Percentiles rank a stretch among this genome's conserved stretches.
Conservation (phyloP, 768 basidiomycete species). For the Leccinum boreale region DNA sequence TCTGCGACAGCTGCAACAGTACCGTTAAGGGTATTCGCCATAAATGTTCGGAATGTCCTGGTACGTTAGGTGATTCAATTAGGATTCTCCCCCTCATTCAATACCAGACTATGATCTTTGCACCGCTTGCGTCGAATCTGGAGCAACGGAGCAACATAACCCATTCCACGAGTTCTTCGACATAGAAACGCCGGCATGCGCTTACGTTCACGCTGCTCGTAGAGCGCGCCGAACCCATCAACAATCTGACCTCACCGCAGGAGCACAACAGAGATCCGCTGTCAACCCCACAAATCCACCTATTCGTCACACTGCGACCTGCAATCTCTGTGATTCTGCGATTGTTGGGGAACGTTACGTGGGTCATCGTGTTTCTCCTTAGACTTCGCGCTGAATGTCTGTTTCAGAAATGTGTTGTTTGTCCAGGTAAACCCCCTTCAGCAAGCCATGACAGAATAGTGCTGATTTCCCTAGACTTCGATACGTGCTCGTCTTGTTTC, state of each 20-base stretch:
- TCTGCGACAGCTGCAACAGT: constrained; percentile 62
- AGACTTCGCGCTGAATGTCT: constrained; percentile 1
- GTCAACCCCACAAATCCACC: constrained; percentile 9
- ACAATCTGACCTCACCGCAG: not conserved
- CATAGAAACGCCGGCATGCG: constrained; percentile 60
- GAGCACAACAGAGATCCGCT: not conserved
- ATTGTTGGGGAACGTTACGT: constrained; percentile 76
- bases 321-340: constrained; percentile 72
- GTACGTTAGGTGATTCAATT: constrained; percentile 35
- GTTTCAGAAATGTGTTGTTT: constrained; percentile 70
- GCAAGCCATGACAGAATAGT: not conserved
- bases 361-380: constrained; percentile 26
- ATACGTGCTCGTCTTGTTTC: constrained; percentile 71
- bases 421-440: constrained; percentile 43
- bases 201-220: constrained; percentile 61
- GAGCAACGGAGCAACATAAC: constrained; percentile 51
- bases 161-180: constrained; percentile 70
- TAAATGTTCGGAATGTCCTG: constrained; percentile 76
- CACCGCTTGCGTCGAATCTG: constrained; percentile 49
- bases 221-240: constrained; percentile 23
- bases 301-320: constrained; percentile 60
- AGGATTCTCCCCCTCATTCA: not conserved
- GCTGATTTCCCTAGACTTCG: constrained; percentile 52
- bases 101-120: constrained; percentile 70
- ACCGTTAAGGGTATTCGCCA: constrained; percentile 65